A percentile compares a stretch with the other conserved stretches of the same genome.
Conservation (phyloP, 2,329 filamentous ascomycete species). For the Botrytis fragariae region DNA sequence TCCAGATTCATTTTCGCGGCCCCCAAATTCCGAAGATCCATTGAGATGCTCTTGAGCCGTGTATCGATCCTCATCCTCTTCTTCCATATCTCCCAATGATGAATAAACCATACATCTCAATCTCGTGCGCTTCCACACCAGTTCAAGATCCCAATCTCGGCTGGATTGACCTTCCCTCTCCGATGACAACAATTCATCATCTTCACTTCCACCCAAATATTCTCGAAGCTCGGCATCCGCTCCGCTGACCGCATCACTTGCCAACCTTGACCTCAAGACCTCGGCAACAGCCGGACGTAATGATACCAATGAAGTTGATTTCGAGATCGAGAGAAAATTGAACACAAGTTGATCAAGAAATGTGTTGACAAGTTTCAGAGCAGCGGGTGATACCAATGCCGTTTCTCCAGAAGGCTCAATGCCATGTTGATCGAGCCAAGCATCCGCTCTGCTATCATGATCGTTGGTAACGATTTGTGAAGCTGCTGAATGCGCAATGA, state of each 20-base stretch:
- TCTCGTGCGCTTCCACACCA: constrained; percentile 90
- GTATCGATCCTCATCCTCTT: constrained; percentile 91
- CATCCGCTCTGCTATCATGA: constrained; percentile 70
- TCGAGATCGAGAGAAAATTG: constrained; percentile 78
- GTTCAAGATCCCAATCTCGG: constrained; percentile 81
- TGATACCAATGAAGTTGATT: constrained; percentile 71
- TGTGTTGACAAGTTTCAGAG: constrained; percentile 77
- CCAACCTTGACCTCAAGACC: constrained; percentile 84
- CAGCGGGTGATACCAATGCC: constrained; percentile 68
- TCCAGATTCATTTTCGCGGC: constrained; percentile 48
- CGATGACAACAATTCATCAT: constrained; percentile 66
- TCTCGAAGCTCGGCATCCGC: constrained; percentile 86
- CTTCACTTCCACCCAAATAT: constrained; percentile 75
- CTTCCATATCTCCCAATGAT: constrained; percentile 92
- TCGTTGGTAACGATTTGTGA: constrained; percentile 90
- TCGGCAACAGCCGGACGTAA: constrained; percentile 82
- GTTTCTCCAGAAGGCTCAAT: constrained; percentile 64
- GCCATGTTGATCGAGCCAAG: constrained; percentile 67
- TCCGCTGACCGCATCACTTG: constrained; percentile 76
- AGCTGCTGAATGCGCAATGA: constrained; percentile 83
- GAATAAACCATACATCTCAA: constrained; percentile 98
- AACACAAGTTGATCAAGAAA: constrained; percentile 94
- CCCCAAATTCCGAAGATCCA: constrained; percentile 55
- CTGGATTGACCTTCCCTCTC: constrained; percentile 49
- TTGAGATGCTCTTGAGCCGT: constrained; percentile 75